Conservation (phyloP, 331 rosid species). For the Acacia pycnantha region DNA sequence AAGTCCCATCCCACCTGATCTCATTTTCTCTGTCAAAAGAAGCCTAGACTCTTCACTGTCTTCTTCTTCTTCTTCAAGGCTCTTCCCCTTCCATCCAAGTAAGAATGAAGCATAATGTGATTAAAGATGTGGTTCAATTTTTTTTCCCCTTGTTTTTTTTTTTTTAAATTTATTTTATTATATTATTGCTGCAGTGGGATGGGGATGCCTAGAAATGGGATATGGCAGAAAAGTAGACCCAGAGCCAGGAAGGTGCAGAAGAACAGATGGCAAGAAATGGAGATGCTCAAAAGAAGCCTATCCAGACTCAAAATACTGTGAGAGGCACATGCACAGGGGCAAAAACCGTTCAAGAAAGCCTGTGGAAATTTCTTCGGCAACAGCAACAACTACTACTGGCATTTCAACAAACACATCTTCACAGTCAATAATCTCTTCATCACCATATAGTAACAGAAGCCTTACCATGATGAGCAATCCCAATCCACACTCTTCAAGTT, state of each 20-base stretch:
- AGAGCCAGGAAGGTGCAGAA: conserved; percentile 99
- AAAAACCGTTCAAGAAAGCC: conserved; percentile 99
- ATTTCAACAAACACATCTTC: conserved; percentile 38
- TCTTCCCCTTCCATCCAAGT: conserved; percentile 81
- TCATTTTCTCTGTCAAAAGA: conserved; percentile 72
- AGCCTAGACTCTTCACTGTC: conserved; percentile 74
- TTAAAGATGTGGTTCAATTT: neutral
- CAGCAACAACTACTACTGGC: conserved; percentile 10
- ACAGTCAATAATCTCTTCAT: conserved; percentile 36
- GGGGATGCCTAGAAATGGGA: conserved; percentile 98
- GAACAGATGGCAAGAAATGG: conserved; percentile 99
- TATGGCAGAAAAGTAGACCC: conserved; percentile 94
- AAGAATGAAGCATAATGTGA: conserved; percentile 21
- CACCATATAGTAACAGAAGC: conserved; percentile 40
- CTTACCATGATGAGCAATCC: conserved; percentile 37
- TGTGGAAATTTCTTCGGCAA: conserved; percentile 81
- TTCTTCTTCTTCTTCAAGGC: conserved; percentile 60
- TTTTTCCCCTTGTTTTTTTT: neutral
- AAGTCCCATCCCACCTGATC: conserved; percentile 83
- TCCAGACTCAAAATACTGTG: conserved; percentile 97
- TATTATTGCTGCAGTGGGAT: conserved; percentile 64
- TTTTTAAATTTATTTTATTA: neutral
- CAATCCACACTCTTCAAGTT: conserved; percentile 38
- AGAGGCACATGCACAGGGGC: conserved; percentile 98
- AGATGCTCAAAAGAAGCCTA: conserved; percentile 98